A percentile compares a stretch with the other conserved stretches of the same genome.
phyloP scores from a whole-genome alignment of 2,329 filamentous ascomycete genomes.

The Cucurbitaria berberidis region DNA sequence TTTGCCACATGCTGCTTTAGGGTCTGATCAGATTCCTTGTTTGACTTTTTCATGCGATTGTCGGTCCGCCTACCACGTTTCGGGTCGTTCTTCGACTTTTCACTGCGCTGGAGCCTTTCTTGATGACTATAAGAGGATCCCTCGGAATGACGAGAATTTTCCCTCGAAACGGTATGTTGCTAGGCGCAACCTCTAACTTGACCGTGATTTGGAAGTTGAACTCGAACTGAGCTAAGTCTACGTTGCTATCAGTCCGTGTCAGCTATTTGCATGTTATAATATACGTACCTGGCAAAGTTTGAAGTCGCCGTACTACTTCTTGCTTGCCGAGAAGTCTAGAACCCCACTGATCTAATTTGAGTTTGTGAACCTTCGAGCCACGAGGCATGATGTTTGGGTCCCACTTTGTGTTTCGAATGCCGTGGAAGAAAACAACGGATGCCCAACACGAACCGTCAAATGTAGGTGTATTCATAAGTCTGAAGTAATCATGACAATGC shows the following conservation, averaged over 20 bases:
- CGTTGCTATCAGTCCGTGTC: neutral
- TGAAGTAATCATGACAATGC: constrained; percentile 8
- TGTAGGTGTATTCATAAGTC: constrained; percentile 14
- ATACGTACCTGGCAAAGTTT: constrained; percentile 4
- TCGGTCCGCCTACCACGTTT: too few species aligned
- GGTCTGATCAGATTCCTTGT: neutral
- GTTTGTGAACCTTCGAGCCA: neutral
- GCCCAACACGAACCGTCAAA: constrained; percentile 9
- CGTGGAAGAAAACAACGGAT: constrained; percentile 14
- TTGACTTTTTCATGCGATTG: neutral
- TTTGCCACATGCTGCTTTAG: neutral
- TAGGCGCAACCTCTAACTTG: neutral
- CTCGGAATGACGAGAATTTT: neutral
- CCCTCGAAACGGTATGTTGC: neutral
- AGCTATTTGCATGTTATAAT: neutral
- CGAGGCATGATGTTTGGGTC: neutral
- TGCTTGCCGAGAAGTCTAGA: neutral
- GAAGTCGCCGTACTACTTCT: neutral
- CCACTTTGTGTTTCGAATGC: neutral
- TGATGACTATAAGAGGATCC: neutral
- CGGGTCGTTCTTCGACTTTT: too few species aligned
- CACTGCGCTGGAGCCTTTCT: neutral
- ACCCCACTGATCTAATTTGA: neutral
- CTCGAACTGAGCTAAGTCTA: constrained; percentile 3
- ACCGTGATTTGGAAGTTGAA: neutral